Base-by-base conservation (phyloP, 345 rosid genomes). In the Pseudoturritis turrita region DNA sequence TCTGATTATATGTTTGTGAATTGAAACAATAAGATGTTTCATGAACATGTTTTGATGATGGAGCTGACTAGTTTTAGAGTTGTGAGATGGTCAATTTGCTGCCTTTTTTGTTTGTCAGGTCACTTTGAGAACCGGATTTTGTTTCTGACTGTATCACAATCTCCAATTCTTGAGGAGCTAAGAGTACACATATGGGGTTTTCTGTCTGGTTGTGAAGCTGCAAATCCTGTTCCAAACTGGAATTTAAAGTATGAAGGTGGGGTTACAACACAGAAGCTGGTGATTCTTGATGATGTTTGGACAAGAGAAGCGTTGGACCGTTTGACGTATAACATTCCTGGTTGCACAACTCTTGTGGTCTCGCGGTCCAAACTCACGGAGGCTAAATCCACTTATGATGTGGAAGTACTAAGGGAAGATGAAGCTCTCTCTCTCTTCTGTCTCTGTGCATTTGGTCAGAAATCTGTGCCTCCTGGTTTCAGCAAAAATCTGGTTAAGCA, bases 231-330 rank as follows among this genome's bases (percentile, higher is more conserved):
- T 59, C 82, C 90, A 15, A 21, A 58, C 7, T 80, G 84, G 83
- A 81, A 62, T 54, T 37, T 68, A 14, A 86, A 79, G 12, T 78
- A 62, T 44, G 79, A 78, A 4, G 74, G 77, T 36, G 51, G 54
- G 65, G n/a, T 26, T 43, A 79, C 31, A 23, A n/a, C 78, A 5
- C 55, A 21, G 22, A 58, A 65, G 72, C 75, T 94, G 57, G 84
- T 94, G 14, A 89, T 94, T 68, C 70, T 93, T 46, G 98, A 93
- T 74, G 98, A 93, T 80, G 97, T 93, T 50, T 93, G 97, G 98
- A 81, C 85, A 4, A 39, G 39, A 3, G 47, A 82, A 14, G 93
- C 77, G 2, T 88, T 91, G 39, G 89, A 89, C 36, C 82, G 75
- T 59, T 85, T 94, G 59, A 77, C 88, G n/a, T 78, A 56, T 36